A percentile compares a stretch with the other conserved stretches of the same genome.
These are phyloP conservation scores for Panicum miliaceum DNA, from an alignment of 176 grass and related monocot genomes.

Conservation along the genomic window DNA sequence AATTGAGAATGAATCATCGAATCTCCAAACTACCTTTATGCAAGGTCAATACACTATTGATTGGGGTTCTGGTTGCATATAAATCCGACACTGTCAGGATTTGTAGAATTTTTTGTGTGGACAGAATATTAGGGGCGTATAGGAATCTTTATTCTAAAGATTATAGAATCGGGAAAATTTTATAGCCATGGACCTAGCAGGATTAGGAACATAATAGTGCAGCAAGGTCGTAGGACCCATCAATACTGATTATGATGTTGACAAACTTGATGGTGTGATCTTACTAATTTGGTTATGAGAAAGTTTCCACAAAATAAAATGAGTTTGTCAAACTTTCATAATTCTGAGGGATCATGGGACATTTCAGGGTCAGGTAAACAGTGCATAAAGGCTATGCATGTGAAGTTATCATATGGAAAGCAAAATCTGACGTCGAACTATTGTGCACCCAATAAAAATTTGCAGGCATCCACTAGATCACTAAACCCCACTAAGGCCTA, in stretches of 20 bases:
- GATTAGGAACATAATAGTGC: background rate
- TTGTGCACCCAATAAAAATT: background rate
- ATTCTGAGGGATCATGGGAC: background rate
- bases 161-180: background rate
- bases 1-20: conserved; percentile 7
- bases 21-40: background rate
- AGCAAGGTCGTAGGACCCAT: background rate
- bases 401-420: conserved; percentile 15
- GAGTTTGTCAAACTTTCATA: background rate
- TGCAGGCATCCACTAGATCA: background rate
- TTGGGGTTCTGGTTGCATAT: background rate
- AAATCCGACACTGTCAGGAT: background rate
- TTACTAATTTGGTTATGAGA: background rate
- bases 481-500: background rate
- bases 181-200: background rate
- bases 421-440: background rate
- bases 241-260: background rate
- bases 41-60: conserved; percentile 4
- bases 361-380: background rate
- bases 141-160: background rate
- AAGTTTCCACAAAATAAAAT: conserved; percentile 6
- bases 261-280: background rate
- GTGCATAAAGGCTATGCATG: background rate
- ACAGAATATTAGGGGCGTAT: background rate
- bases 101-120: background rate